Evolutionary conservation across 2,329 filamentous ascomycete species (phyloP).

Genomic region (Colletotrichum gloeosporioides): DNA sequence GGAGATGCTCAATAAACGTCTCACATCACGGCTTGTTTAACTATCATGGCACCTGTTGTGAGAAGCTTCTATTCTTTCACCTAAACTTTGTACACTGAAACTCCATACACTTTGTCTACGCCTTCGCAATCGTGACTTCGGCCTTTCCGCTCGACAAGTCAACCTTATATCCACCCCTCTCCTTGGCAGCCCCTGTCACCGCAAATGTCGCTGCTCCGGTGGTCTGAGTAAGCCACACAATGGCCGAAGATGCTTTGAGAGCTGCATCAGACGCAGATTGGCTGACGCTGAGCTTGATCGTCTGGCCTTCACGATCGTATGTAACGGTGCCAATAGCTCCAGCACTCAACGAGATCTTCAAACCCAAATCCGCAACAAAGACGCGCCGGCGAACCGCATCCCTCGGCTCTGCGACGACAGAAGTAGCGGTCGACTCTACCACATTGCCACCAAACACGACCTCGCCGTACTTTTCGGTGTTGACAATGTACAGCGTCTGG

Average conservation of each 20-base stretch:
- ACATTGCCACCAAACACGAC: slow-evolving; percentile 55
- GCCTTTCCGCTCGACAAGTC: not conserved
- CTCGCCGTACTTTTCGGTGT: slow-evolving; percentile 49
- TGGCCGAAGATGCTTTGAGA: not conserved
- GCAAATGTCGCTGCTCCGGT: not conserved
- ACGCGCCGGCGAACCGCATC: slow-evolving; percentile 53
- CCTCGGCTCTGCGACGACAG: slow-evolving; percentile 41
- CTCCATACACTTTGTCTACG: not conserved
- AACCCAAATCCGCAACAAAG: slow-evolving; percentile 51
- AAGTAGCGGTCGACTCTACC: slow-evolving; percentile 15
- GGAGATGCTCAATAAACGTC: slow-evolving; percentile 62
- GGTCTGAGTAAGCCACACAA: slow-evolving; percentile 9
- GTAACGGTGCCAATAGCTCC: slow-evolving; percentile 39
- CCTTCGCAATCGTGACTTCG: not conserved
- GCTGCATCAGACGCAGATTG: not conserved
- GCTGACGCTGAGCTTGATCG: not conserved
- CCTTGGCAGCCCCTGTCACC: not conserved
- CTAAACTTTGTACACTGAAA: not conserved
- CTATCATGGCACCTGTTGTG: accelerated
- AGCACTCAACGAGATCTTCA: slow-evolving; percentile 42
- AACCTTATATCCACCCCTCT: slow-evolving; percentile 1
- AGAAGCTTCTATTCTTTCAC: not conserved
- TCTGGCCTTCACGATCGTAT: not conserved
- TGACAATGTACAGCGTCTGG: slow-evolving; percentile 53
- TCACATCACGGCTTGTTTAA: slow-evolving; percentile 32